Evolutionary conservation across 495 filamentous ascomycete genomes (phyloP), one percentile per base, ranked within the genome.

Genomic region (Penicillium roqueforti): DNA sequence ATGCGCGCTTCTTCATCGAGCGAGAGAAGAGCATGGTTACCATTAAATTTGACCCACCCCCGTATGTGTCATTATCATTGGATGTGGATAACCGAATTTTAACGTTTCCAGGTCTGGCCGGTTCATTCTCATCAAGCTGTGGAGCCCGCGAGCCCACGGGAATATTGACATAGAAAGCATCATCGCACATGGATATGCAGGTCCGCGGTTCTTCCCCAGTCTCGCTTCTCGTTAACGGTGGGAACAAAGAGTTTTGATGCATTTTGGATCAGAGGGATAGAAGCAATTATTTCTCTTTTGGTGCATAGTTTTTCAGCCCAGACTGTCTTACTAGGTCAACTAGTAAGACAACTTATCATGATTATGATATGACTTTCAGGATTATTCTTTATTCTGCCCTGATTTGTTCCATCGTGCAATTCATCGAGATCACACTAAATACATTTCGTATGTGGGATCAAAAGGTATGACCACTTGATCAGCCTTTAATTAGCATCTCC

Each of bases 141-240:
- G 88, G 88, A 89, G 80, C 67, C 86, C 89, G 7, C 74, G 76
- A 40, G 67, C 58, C 28, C 75, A 70, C 38, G 76, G 76, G 43
- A 95, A 93, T 59, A 92, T 96, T 53, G 87, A 96, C 67, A 89
- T 96, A 36, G 84, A 95, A 69, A 88, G 83, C 31, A 81, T 95
- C 25, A 77, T 88, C 56, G 84, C 81, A 2, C 83, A 87, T 61
- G 91, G 91, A 0, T 96, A 84, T 71, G 87, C 88, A 0, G 91
- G 91, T 29, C 86, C 88, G 26, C 79, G 90, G 51, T 93, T 82
- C 67, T 90, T 92, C 66, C 88, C 88, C 0, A 55, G 53, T 20
- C n/a, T 54, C 22, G 23, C 42, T 37, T 22, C 51, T 22, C 51
- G 51, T 19, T 44, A 52, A 36, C 22, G 1, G 8, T 11, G 18